phyloP scores from a whole-genome alignment of 2,329 filamentous ascomycete species.

The Sporothrix mexicana region DNA sequence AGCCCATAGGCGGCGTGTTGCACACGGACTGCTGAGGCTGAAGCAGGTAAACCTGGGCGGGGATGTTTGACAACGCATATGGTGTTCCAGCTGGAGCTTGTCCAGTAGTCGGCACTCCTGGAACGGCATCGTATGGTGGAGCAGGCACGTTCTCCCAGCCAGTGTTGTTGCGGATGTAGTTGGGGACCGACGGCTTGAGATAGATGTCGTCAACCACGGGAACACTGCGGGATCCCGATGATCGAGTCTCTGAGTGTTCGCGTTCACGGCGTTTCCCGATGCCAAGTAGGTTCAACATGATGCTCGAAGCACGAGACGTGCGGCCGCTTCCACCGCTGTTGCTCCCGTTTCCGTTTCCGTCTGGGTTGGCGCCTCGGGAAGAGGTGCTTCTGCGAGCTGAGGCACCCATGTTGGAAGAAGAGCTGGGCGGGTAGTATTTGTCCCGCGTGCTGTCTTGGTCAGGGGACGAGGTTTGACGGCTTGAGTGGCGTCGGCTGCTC shows the following conservation, averaged over 20 bases:
- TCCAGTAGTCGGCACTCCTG: background rate
- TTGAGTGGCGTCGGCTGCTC: background rate
- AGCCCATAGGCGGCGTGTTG: background rate
- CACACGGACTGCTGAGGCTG: conserved; percentile 30
- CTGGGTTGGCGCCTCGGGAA: too few species aligned
- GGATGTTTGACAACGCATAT: conserved; percentile 34
- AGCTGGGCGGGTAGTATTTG: conserved; percentile 7
- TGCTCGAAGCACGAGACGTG: conserved; percentile 24
- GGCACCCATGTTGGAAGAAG: background rate
- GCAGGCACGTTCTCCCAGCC: conserved; percentile 31
- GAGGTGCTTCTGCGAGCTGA: background rate
- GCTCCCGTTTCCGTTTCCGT: background rate
- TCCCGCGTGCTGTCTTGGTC: background rate
- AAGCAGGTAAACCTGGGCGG: conserved; percentile 33
- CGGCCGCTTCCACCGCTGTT: conserved; percentile 19
- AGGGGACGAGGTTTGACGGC: background rate
- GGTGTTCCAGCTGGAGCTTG: background rate
- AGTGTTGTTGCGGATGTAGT: conserved; percentile 22
- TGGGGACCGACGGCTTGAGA: conserved; percentile 22
- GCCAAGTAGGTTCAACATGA: conserved; percentile 32
- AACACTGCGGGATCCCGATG: background rate
- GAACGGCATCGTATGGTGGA: conserved; percentile 20
- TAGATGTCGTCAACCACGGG: conserved; percentile 18
- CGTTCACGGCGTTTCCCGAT: conserved; percentile 25
- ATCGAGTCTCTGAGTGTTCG: background rate